Percentiles rank a stretch among this genome's conserved stretches.
Conservation (phyloP, 148 eudicot species). For the Chenopodium formosanum region DNA sequence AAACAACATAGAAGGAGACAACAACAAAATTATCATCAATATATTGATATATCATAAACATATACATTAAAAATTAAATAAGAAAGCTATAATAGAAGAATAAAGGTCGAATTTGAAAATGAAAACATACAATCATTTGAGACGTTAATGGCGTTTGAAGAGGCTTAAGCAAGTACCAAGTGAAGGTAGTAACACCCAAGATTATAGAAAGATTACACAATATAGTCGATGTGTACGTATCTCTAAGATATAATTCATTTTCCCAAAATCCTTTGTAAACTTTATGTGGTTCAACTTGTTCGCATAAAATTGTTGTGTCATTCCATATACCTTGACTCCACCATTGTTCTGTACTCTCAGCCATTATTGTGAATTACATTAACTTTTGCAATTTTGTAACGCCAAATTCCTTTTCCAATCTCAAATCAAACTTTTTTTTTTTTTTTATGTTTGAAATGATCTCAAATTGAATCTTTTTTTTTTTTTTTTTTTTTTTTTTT, state of each 20-base stretch:
- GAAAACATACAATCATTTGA: slow-evolving; percentile 23
- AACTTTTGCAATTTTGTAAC: neutral
- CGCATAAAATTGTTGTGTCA: neutral
- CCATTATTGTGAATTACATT: neutral
- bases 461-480: too few species aligned
- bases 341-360: neutral
- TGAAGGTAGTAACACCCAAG: neutral
- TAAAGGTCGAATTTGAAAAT: neutral
- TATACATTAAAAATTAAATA: too few species aligned
- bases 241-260: neutral
- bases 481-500: too few species aligned
- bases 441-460: too few species aligned
- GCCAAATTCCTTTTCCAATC: neutral
- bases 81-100: neutral
- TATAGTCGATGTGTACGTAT: neutral
- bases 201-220: slow-evolving; percentile 14
- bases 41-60: too few species aligned
- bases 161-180: slow-evolving; percentile 22
- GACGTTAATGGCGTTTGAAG: slow-evolving; percentile 26
- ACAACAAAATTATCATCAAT: too few species aligned
- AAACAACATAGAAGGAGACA: too few species aligned
- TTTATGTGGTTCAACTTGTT: neutral
- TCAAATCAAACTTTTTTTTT: neutral
- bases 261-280: neutral
- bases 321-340: slow-evolving; percentile 13